phyloP scores from a whole-genome alignment of 2,329 filamentous ascomycete genomes.

The Aspergillus niger region DNA sequence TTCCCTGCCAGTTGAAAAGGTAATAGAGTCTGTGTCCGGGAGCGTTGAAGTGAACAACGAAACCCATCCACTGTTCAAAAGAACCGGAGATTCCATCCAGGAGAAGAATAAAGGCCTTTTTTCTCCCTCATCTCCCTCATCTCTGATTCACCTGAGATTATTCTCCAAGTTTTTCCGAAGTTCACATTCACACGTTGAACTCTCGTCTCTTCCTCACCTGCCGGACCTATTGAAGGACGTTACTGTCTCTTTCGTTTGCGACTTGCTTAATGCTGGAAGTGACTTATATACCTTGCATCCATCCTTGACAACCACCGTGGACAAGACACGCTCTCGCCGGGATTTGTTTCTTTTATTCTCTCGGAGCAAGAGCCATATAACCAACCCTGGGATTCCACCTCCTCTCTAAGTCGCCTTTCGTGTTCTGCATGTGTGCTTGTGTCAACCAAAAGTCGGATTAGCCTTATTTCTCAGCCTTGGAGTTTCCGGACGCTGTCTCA shows the following conservation, averaged over 20 bases:
- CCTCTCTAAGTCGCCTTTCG: conserved; percentile 13
- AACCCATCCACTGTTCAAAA: neutral
- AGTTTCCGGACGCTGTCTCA: conserved; percentile 26
- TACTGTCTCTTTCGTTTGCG: conserved; percentile 17
- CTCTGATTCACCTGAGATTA: conserved; percentile 11
- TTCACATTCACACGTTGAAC: conserved; percentile 23
- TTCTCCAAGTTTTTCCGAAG: conserved; percentile 21
- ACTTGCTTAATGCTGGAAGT: conserved; percentile 19
- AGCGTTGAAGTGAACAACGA: neutral
- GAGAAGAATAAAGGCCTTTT: neutral
- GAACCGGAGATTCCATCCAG: conserved; percentile 12
- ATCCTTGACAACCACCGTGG: conserved; percentile 18
- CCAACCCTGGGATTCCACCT: conserved; percentile 14
- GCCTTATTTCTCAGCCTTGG: conserved; percentile 26
- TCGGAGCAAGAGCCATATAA: conserved; percentile 17
- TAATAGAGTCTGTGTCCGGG: conserved; percentile 3
- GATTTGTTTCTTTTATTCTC: conserved; percentile 23
- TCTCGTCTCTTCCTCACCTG: conserved; percentile 1
- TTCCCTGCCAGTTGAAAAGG: conserved; percentile 16
- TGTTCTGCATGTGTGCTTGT: conserved; percentile 19
- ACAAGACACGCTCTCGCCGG: conserved; percentile 18
- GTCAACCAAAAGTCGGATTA: conserved; percentile 23
- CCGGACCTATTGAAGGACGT: conserved; percentile 7
- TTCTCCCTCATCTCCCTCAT: neutral
- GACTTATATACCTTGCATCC: conserved; percentile 10